phyloP scores from a whole-genome alignment of 2,329 filamentous ascomycete species.

The Xylaria sp. region DNA sequence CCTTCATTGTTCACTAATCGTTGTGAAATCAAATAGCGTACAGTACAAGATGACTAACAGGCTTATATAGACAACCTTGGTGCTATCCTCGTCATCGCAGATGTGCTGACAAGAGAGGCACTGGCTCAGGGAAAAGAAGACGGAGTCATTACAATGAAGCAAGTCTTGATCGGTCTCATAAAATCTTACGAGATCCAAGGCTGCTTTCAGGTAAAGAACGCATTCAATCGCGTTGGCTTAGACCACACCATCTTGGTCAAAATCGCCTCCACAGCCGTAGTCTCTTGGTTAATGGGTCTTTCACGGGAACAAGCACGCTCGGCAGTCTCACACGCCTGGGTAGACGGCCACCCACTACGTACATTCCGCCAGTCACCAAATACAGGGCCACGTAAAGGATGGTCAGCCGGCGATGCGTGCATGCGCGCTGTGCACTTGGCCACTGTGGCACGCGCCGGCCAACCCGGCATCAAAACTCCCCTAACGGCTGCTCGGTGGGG shows the following conservation, averaged over 20 bases:
- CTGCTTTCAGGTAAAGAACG: conserved; percentile 34
- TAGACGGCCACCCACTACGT: conserved; percentile 46
- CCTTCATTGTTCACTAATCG: neutral
- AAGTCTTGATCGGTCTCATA: conserved; percentile 32
- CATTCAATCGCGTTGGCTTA: conserved; percentile 47
- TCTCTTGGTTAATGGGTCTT: conserved; percentile 46
- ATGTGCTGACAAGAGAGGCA: conserved; percentile 38
- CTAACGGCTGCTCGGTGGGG: conserved; percentile 45
- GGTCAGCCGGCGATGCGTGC: conserved; percentile 49
- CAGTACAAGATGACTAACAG: neutral
- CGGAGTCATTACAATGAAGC: conserved; percentile 39
- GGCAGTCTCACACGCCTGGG: conserved; percentile 47
- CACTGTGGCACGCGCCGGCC: conserved; percentile 35
- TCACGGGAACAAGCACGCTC: conserved; percentile 41
- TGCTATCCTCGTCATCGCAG: conserved; percentile 44
- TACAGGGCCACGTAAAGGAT: conserved; percentile 47
- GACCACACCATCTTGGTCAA: conserved; percentile 51
- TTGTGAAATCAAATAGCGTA: neutral
- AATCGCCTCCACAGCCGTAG: conserved; percentile 47
- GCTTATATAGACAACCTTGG: conserved; percentile 45
- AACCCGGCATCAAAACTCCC: conserved; percentile 34
- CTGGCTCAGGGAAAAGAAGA: conserved; percentile 12
- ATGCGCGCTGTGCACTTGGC: conserved; percentile 48
- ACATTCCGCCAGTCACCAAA: conserved; percentile 44
- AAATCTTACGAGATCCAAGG: conserved; percentile 53